Conservation (phyloP, 2,329 filamentous ascomycete species). For the Penicillium sp. region DNA sequence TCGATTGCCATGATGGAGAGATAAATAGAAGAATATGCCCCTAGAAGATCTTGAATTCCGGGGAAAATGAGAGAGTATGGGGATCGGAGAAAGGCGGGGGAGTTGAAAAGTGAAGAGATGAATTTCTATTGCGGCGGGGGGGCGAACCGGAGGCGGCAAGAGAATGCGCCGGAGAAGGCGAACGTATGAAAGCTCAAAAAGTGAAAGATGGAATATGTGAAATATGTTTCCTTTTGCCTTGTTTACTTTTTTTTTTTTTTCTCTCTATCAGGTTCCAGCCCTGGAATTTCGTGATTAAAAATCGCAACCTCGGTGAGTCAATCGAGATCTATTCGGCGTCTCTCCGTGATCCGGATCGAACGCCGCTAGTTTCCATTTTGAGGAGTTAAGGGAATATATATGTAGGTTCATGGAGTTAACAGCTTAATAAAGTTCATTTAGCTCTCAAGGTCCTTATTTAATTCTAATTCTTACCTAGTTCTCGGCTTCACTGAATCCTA, state of each 20-base stretch:
- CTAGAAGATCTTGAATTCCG: background rate
- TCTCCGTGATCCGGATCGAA: slow-evolving; percentile 1
- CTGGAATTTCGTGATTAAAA: slow-evolving; percentile 13
- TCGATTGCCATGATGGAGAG: slow-evolving; percentile 28
- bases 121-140: slow-evolving; percentile 6
- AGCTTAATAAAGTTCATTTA: background rate
- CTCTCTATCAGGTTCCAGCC: background rate
- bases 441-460: background rate
- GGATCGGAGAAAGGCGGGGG: slow-evolving; percentile 5
- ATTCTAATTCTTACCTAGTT: background rate
- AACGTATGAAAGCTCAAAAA: background rate
- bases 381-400: background rate
- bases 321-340: slow-evolving; percentile 9
- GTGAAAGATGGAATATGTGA: background rate
- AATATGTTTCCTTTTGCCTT: background rate
- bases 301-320: slow-evolving; percentile 21
- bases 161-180: slow-evolving; percentile 5
- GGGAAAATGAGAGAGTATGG: background rate
- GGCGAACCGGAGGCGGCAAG: slow-evolving; percentile 14
- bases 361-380: background rate
- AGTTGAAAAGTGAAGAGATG: slow-evolving; percentile 3
- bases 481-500: background rate
- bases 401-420: background rate
- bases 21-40: background rate
- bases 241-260: no score